Evolutionary conservation across 129 eudicot species (phyloP), one percentile per base, ranked within the genome.

Genomic region (Flaveria trinervia): DNA sequence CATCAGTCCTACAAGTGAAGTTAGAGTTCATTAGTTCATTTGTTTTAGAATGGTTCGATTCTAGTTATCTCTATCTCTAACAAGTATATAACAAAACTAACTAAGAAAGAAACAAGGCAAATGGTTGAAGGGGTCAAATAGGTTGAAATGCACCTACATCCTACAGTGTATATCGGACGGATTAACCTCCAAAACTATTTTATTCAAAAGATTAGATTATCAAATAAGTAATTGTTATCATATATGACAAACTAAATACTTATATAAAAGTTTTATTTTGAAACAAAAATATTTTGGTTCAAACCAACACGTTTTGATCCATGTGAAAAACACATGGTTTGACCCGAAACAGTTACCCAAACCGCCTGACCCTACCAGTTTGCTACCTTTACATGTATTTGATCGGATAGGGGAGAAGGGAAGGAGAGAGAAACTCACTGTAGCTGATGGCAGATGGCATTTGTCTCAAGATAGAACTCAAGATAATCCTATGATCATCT

Each of bases 1-100:
- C 94, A 66, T 88, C 88, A 2, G 87, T 80, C 83, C 98, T 93
- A 61, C 72, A 79, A 74, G 13, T n/a, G 14, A 33, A 59, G 71
- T 17, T 46, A 10, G 6, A 36, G 1, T 23, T 22, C 44, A 39
- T 30, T 3, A 30, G 36, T 30, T 30, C 36, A 28, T 28, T 28
- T 28, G 30, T 28, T 28, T 28, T 28, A 28, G 30, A 28, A 28
- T 28, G n/a, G 54, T 49, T 4, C 30, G n/a, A 3, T 49, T 55
- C 25, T 55, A n/a, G 12, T 18, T n/a, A 18, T 55, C 26, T 14
- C 17, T 18, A 17, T 55, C 61, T 55, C 61, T 18, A 55, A 55
- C 3, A 7, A 3, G 61, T 55, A 17, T 17, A 55, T 55, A 55
- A 55, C 11, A 55, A 17, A 7, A n/a, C 7, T 7, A 11, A 59